Percentiles rank a stretch among this genome's conserved stretches.
Evolutionary conservation across 148 eudicot genomes (phyloP).

Genomic region (Chenopodium quinoa): DNA sequence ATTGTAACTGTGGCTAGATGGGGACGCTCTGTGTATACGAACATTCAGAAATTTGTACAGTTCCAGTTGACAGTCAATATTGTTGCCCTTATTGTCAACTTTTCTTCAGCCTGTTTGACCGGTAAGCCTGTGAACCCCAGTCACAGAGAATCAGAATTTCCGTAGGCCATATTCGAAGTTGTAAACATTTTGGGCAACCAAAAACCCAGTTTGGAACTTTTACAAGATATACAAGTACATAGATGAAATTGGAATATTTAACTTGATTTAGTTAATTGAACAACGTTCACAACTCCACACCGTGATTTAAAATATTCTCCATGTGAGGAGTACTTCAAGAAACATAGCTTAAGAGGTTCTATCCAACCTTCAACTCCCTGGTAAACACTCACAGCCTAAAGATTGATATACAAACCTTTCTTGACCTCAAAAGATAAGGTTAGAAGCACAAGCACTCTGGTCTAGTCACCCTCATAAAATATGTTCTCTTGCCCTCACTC

Average conservation of each 20-base stretch:
- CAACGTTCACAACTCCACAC: not conserved
- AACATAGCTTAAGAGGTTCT: not conserved
- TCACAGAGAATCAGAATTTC: not conserved
- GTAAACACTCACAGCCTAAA: not conserved
- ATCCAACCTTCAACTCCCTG: not conserved
- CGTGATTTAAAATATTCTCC: not conserved
- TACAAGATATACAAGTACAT: not conserved
- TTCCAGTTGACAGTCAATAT: conserved; percentile 87
- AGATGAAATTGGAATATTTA: not conserved
- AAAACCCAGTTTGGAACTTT: not conserved
- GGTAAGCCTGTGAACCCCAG: conserved; percentile 38
- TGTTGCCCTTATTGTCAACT: conserved; percentile 81
- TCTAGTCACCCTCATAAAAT: not conserved
- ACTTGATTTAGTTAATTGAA: not conserved
- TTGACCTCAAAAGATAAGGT: not conserved
- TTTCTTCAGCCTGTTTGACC: conserved; percentile 83
- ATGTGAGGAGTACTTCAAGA: not conserved
- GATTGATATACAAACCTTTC: not conserved
- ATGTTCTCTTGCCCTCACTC: not conserved
- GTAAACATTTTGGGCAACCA: not conserved
- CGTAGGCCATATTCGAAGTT: not conserved
- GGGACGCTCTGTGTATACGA: conserved; percentile 85
- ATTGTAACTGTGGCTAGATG: conserved; percentile 81
- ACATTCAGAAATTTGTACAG: conserved; percentile 87
- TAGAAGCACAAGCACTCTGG: not conserved